Base-by-base conservation (phyloP, 2,329 filamentous ascomycete species). In the Paracorniculantispora psalliotae region DNA sequence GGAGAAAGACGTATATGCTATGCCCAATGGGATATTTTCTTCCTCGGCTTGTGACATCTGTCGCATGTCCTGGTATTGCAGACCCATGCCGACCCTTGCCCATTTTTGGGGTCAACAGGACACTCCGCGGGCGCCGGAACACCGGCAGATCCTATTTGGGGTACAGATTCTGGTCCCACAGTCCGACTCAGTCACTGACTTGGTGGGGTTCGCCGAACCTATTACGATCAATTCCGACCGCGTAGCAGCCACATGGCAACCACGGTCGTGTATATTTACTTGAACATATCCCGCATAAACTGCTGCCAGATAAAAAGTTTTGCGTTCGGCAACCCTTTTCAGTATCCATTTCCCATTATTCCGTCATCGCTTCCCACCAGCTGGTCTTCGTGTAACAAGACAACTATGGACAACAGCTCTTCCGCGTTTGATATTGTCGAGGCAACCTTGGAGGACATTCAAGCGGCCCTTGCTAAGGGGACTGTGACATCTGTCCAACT, bases 401-500 rank as follows among this genome's bases (percentile, higher is more conserved):
- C 9, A 19, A 15, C 1, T 8, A 50, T 50, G 47, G 47, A 33
- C 15, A 9, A 21, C 64, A 59, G n/a, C 25, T 28, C 12, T 23
- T n/a, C 23, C 3, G n/a, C 10, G 15, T 23, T 67, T 46, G 51
- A 63, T 46, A 60, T 70, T 7, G 67, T 68, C 3, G 64, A 68
- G 28, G 68, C 69, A 4, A 62, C 61, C 4, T 65, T 71, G 28
- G 51, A 62, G 15, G 62, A 69, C 10, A 46, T 71, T 2, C 65
- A 66, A 21, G n/a, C 57, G 8, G 65, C 66, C 4, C 47, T 70
- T 8, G 41, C 59, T 0, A 59, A 52, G 0, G 62, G 63, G 17
- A 21, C 19, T 3, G 46, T 67, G 3, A 69, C 63, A 1, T 64
- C 63, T 10, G 69, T 72, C 5, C 66, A 72, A 4, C 66, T 72